Conservation (phyloP, 1,284 basidiomycete genomes). For the Naganishia liquefaciens region DNA sequence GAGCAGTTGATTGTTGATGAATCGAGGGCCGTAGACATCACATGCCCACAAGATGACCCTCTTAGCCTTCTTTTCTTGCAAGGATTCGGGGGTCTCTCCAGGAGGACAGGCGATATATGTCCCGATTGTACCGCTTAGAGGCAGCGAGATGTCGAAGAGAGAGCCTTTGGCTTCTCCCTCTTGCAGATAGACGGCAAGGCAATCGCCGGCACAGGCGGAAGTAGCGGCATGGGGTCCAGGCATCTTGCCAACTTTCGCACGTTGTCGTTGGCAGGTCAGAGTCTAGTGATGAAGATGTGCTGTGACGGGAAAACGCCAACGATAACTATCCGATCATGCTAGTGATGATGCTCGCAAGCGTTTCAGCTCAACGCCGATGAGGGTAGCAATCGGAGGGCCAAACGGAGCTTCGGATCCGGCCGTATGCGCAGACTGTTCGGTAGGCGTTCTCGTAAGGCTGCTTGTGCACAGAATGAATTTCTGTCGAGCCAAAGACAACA, state of each 20-base stretch:
- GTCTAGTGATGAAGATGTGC: too few species aligned
- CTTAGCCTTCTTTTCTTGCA: conserved; percentile 26
- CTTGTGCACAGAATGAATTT: too few species aligned
- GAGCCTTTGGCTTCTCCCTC: conserved; percentile 24
- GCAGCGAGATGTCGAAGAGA: conserved; percentile 22
- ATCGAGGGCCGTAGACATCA: conserved; percentile 35
- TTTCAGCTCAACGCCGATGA: too few species aligned
- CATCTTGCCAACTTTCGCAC: neutral
- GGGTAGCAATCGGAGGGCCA: too few species aligned
- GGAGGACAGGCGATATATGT: conserved; percentile 30
- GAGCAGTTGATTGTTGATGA: conserved; percentile 33
- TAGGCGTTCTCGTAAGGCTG: too few species aligned
- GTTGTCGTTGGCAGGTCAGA: too few species aligned
- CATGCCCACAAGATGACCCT: conserved; percentile 28
- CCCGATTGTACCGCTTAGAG: conserved; percentile 23
- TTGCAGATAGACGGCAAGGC: conserved; percentile 29
- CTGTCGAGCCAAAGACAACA: too few species aligned
- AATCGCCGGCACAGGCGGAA: conserved; percentile 30
- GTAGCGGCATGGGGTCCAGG: conserved; percentile 29
- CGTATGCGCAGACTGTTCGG: too few species aligned
- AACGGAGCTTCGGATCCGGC: too few species aligned
- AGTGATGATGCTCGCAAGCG: neutral
- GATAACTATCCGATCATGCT: too few species aligned
- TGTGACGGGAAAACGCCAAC: too few species aligned
- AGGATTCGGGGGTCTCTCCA: conserved; percentile 7